Percentiles rank a stretch among this genome's conserved stretches.
Conservation (phyloP, 495 filamentous ascomycete genomes). For the Tuber borchii region DNA sequence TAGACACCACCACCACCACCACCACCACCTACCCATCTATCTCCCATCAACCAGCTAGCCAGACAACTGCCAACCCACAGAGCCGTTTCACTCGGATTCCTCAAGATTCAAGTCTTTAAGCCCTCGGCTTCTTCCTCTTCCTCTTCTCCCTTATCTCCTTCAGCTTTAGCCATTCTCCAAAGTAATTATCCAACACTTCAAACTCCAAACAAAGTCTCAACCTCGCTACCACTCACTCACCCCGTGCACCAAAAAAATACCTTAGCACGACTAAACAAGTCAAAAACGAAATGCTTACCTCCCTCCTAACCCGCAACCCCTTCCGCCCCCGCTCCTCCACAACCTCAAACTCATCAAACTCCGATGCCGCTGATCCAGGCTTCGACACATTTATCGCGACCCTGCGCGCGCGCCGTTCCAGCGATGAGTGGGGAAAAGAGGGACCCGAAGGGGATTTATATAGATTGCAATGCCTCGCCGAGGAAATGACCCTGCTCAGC, state of each 20-base stretch:
- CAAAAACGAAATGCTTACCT: background rate
- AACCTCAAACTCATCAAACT: background rate
- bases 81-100: constrained; percentile 4
- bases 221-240: background rate
- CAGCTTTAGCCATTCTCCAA: background rate
- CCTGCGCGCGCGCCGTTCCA: constrained; percentile 29
- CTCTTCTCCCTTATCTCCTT: background rate
- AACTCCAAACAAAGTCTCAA: background rate
- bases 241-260: background rate
- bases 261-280: background rate
- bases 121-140: background rate
- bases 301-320: background rate
- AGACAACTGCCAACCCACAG: background rate
- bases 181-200: background rate
- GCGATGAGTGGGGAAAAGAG: constrained; percentile 28
- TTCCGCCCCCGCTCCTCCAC: constrained; percentile 5
- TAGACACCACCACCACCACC: background rate
- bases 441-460: constrained; percentile 32
- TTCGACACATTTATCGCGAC: constrained; percentile 34
- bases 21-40: background rate
- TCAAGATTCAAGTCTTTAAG: background rate
- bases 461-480: constrained; percentile 28
- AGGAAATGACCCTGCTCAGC: constrained; percentile 32
- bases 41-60: background rate
- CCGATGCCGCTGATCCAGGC: constrained; percentile 23